Conservation (phyloP, 2,329 filamentous ascomycete species). For the Ophiostoma himal-ulmi region DNA sequence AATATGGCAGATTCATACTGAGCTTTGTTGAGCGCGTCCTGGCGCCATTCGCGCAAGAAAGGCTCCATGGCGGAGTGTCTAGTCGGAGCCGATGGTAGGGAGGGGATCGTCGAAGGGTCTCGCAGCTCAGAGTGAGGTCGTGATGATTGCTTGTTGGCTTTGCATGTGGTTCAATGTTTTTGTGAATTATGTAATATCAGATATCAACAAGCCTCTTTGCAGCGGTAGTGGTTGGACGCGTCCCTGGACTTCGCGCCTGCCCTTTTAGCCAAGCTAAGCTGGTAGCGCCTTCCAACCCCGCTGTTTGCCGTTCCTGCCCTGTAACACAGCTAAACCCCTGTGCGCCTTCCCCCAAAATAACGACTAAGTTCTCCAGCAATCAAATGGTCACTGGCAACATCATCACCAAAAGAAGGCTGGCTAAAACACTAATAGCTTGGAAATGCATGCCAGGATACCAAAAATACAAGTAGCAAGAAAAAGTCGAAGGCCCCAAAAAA, state of each 20-base stretch:
- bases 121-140: background rate
- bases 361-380: background rate
- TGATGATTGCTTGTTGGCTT: constrained; percentile 5
- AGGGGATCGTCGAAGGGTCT: background rate
- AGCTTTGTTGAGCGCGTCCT: constrained; percentile 90
- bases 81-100: background rate
- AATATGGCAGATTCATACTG: constrained; percentile 97
- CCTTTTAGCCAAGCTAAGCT: background rate
- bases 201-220: constrained; percentile 3
- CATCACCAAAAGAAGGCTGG: background rate
- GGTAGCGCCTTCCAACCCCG: constrained; percentile 13
- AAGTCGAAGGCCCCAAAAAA: too few relatives aligned
- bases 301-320: constrained; percentile 18
- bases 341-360: background rate
- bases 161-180: background rate
- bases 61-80: constrained; percentile 62
- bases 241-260: constrained; percentile 2
- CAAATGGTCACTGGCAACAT: background rate
- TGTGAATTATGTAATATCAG: constrained; percentile 1
- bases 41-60: constrained; percentile 88
- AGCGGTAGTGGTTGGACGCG: background rate
- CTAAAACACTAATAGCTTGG: too few relatives aligned
- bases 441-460: too few relatives aligned
- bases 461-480: too few relatives aligned
- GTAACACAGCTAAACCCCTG: background rate